phyloP scores from a whole-genome alignment of 441 rosid species.

The Capsella rubella region DNA sequence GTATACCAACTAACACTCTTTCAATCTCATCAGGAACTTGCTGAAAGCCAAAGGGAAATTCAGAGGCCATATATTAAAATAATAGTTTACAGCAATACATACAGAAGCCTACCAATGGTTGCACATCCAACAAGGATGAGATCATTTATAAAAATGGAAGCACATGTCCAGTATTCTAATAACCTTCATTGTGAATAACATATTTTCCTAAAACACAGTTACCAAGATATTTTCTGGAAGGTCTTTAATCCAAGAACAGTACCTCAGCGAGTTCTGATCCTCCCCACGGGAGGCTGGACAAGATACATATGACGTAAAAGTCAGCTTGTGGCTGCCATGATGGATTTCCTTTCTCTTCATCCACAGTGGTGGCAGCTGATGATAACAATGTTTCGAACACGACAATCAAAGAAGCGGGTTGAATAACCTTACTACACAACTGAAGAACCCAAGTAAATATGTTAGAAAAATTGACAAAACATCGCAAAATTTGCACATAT shows the following conservation, averaged over 20 bases:
- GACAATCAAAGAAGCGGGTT: constrained; percentile 85
- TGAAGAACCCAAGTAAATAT: constrained; percentile 42
- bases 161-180: constrained; percentile 14
- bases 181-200: constrained; percentile 14
- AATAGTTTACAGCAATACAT: constrained; percentile 2
- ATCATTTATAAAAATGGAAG: constrained; percentile 5
- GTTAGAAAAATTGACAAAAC: constrained; percentile 23
- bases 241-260: constrained; percentile 33
- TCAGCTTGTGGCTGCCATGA: constrained; percentile 98
- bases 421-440: constrained; percentile 98
- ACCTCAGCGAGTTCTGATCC: constrained; percentile 97
- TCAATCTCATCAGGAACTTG: constrained; percentile 99
- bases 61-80: background rate
- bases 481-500: constrained; percentile 19
- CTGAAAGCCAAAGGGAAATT: constrained; percentile 51
- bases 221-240: constrained; percentile 9
- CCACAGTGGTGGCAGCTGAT: constrained; percentile 95
- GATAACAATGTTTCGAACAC: constrained; percentile 89
- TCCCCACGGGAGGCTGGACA: constrained; percentile 99
- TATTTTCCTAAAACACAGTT: constrained; percentile 5
- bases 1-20: constrained; percentile 89
- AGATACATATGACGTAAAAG: constrained; percentile 88
- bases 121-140: constrained; percentile 12
- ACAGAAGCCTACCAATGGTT: constrained; percentile 19
- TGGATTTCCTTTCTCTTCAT: constrained; percentile 99